Percentiles rank a stretch among this genome's conserved stretches.
Conservation (phyloP, 1,284 basidiomycete genomes). For the Rhodotorula sp. region DNA sequence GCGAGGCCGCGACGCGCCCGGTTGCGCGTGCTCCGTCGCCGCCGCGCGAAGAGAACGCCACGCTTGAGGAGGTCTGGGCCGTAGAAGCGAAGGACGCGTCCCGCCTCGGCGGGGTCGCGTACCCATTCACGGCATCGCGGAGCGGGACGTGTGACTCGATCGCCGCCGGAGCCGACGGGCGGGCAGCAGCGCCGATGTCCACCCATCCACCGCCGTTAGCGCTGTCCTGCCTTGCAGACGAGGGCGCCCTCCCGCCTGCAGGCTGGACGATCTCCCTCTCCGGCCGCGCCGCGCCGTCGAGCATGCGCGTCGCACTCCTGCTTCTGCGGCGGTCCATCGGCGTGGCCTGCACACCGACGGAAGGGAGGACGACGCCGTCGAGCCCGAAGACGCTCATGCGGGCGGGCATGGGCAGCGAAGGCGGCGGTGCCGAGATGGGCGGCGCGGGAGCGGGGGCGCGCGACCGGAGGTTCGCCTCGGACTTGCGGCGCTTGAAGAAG, state of each 20-base stretch:
- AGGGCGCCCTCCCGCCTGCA: not conserved
- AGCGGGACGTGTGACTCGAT: not conserved
- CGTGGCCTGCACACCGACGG: not conserved
- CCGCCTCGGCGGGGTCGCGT: not conserved
- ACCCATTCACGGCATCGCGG: not conserved
- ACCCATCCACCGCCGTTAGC: not conserved
- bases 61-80: not conserved
- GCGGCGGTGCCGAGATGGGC: not conserved
- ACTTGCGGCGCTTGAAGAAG: constrained; percentile 25
- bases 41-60: not conserved
- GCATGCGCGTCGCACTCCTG: not conserved
- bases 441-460: not conserved
- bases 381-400: constrained; percentile 9
- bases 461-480: constrained; percentile 14
- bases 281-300: not conserved
- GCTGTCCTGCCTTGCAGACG: not conserved
- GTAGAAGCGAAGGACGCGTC: not conserved
- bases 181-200: too few relatives aligned
- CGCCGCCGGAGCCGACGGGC: not conserved
- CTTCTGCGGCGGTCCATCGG: not conserved
- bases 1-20: not conserved
- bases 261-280: not conserved
- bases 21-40: too few relatives aligned
- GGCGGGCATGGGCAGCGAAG: not conserved
- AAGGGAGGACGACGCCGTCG: not conserved